Conservation (phyloP, 2,329 filamentous ascomycete genomes). For the Aspergillus glaucus region DNA sequence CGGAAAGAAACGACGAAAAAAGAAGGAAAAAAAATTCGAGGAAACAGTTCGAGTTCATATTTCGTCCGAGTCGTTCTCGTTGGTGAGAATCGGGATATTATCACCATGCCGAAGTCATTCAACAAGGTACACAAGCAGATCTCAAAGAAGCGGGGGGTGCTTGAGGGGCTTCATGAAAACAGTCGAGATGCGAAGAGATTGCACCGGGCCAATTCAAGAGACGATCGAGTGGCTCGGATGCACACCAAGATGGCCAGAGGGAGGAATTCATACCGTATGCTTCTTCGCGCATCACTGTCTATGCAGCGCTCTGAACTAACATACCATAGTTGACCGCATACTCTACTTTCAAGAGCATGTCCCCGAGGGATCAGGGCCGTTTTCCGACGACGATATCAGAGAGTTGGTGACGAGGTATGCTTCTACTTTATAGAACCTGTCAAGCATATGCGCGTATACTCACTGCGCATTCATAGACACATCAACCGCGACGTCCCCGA, state of each 20-base stretch:
- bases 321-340: conserved; percentile 55
- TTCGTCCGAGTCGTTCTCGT: background rate
- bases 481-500: conserved; percentile 31
- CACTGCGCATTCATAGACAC: conserved; percentile 20
- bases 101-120: conserved; percentile 66
- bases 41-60: background rate
- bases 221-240: conserved; percentile 73
- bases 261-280: conserved; percentile 66
- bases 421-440: too few relatives aligned
- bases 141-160: conserved; percentile 72
- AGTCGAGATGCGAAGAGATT: conserved; percentile 80
- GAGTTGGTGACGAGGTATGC: conserved; percentile 48
- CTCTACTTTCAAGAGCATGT: conserved; percentile 66
- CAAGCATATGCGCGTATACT: background rate
- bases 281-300: background rate
- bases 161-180: conserved; percentile 75
- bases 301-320: background rate
- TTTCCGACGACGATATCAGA: conserved; percentile 33
- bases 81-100: conserved; percentile 1
- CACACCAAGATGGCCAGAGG: conserved; percentile 63
- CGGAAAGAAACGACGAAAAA: conserved; percentile 17
- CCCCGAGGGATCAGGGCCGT: conserved; percentile 22
- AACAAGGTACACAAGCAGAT: conserved; percentile 86
- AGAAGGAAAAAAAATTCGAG: conserved; percentile 1
- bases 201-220: conserved; percentile 70